phyloP scores from a whole-genome alignment of 148 eudicot genomes.

The Vaccinium darrowii region DNA sequence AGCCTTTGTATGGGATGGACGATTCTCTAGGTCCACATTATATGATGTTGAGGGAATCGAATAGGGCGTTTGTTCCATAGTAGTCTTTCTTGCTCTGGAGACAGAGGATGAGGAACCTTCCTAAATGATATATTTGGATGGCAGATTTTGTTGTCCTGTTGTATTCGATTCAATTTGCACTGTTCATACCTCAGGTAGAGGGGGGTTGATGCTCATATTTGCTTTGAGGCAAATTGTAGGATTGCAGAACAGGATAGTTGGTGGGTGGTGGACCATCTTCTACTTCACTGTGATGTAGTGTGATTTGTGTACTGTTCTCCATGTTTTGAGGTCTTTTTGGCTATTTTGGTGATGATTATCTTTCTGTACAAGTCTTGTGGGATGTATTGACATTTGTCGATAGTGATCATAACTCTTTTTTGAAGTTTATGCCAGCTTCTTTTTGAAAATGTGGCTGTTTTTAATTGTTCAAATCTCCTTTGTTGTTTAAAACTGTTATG shows the following conservation, averaged over 20 bases:
- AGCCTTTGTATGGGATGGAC: neutral
- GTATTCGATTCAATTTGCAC: neutral
- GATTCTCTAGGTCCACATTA: neutral
- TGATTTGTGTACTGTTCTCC: constrained; percentile 4
- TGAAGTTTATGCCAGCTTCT: neutral
- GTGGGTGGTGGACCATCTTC: neutral
- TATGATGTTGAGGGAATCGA: neutral
- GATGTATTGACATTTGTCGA: neutral
- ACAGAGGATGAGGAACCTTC: neutral
- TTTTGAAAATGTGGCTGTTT: neutral
- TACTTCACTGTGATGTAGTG: neutral
- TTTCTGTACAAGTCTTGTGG: neutral
- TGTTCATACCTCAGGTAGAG: neutral
- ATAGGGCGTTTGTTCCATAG: neutral
- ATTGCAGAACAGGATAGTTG: neutral
- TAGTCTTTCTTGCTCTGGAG: neutral
- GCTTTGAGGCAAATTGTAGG: neutral
- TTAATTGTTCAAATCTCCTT: neutral
- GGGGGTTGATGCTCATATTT: neutral
- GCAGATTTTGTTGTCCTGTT: neutral
- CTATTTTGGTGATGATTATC: neutral
- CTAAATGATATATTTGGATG: neutral
- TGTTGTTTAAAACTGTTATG: neutral
- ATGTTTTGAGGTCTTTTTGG: neutral
- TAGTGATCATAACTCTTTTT: neutral